Evolutionary conservation across 257 asterid genomes (phyloP).

Genomic region (Lithospermum erythrorhizon): DNA sequence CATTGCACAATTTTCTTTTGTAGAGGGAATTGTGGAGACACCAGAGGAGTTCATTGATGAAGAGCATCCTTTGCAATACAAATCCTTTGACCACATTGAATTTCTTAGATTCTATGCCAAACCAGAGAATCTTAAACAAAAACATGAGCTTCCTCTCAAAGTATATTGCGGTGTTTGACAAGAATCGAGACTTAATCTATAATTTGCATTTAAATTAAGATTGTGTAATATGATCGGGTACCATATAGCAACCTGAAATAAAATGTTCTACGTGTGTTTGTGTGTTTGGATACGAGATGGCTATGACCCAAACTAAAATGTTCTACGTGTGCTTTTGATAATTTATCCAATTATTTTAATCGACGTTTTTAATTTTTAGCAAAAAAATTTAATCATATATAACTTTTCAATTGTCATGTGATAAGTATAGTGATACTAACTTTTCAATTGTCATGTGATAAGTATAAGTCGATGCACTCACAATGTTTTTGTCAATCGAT

Average conservation of each 20-base stretch:
- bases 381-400: too few species aligned
- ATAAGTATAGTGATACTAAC: too few species aligned
- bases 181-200: not conserved
- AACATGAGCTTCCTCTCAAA: conserved; percentile 45
- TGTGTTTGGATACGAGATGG: not conserved
- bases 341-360: too few species aligned
- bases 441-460: too few species aligned
- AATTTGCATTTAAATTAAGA: not conserved
- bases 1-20: conserved; percentile 62
- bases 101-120: conserved; percentile 50
- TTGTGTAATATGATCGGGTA: too few species aligned
- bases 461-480: too few species aligned
- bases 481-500: too few species aligned
- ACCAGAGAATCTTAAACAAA: conserved; percentile 55
- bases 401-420: too few species aligned
- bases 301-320: not conserved
- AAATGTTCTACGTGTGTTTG: not conserved
- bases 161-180: conserved; percentile 50
- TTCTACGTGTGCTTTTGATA: not conserved
- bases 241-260: too few species aligned
- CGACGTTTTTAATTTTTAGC: too few species aligned
- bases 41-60: conserved; percentile 50
- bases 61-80: conserved; percentile 39
- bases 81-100: conserved; percentile 51
- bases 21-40: conserved; percentile 43